Conservation (phyloP, 305 asterid species). For the Fraxinus dipetala region DNA sequence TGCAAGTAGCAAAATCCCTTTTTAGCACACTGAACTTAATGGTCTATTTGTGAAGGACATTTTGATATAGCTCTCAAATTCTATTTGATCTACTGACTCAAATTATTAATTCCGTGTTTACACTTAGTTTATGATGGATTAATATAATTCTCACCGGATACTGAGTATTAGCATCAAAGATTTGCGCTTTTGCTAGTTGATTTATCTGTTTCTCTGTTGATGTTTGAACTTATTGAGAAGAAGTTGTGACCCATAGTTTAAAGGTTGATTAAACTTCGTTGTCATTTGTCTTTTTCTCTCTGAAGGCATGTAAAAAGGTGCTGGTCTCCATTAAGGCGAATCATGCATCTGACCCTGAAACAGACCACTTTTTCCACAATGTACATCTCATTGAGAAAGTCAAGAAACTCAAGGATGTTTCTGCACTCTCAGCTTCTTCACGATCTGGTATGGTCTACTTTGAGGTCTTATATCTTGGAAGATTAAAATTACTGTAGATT, state of each 20-base stretch:
- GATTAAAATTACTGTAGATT: not conserved
- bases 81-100: not conserved
- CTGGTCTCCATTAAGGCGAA: slow-evolving; percentile 32
- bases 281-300: slow-evolving; percentile 12
- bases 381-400: slow-evolving; percentile 41
- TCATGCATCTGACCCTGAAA: slow-evolving; percentile 23
- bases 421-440: slow-evolving; percentile 50
- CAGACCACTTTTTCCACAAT: slow-evolving; percentile 24
- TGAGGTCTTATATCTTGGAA: slow-evolving; percentile 13
- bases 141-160: not conserved
- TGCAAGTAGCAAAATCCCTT: not conserved
- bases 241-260: not conserved
- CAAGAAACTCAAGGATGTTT: slow-evolving; percentile 51
- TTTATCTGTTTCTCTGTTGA: not conserved
- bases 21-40: not conserved
- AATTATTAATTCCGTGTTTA: not conserved
- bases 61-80: not conserved
- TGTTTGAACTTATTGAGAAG: not conserved
- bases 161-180: not conserved
- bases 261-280: slow-evolving; percentile 12
- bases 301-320: slow-evolving; percentile 78
- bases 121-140: not conserved
- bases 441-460: slow-evolving; percentile 52
- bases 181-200: slow-evolving; percentile 10
- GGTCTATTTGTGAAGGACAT: not conserved